A percentile compares a stretch with the other conserved stretches of the same genome.
Evolutionary conservation across 2,329 filamentous ascomycete species (phyloP).

Genomic region (Fusarium odoratissimum): DNA sequence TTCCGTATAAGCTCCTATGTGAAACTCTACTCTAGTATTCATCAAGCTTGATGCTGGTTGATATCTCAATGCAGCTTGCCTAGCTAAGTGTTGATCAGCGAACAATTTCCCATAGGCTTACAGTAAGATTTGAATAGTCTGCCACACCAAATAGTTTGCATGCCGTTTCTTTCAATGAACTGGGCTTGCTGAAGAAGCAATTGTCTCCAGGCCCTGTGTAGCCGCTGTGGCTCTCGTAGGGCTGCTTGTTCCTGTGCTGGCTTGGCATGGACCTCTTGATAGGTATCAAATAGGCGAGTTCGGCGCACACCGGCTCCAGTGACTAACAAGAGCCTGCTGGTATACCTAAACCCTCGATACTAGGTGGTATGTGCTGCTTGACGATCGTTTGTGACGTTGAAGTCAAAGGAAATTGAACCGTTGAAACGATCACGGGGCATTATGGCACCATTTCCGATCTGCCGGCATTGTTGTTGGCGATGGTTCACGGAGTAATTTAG

Average conservation of each 20-base stretch:
- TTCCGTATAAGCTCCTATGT: slow-evolving; percentile 15
- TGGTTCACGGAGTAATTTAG: not conserved
- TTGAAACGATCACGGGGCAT: slow-evolving; percentile 27
- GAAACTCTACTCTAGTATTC: not conserved
- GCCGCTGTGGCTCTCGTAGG: slow-evolving; percentile 40
- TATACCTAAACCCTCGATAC: not conserved
- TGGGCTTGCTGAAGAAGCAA: not conserved
- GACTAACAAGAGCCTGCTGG: not conserved
- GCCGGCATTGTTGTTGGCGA: not conserved
- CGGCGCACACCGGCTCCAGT: slow-evolving; percentile 16
- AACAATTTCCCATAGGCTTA: not conserved
- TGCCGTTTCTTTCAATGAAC: not conserved
- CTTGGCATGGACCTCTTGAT: slow-evolving; percentile 13
- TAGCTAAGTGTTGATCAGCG: not conserved
- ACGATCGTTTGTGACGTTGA: slow-evolving; percentile 19
- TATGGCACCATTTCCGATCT: slow-evolving; percentile 34
- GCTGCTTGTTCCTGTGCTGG: slow-evolving; percentile 27
- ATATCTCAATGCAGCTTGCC: not conserved
- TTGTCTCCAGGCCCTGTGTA: slow-evolving; percentile 6
- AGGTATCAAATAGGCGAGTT: slow-evolving; percentile 36
- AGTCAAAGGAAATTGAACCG: slow-evolving; percentile 25
- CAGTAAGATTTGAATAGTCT: not conserved
- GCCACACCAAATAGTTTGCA: not conserved
- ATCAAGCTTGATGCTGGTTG: slow-evolving; percentile 2
- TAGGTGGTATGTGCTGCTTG: slow-evolving; percentile 20